These are phyloP conservation scores for Sordariomycetes sp. DNA, from an alignment of 2,329 filamentous ascomycete genomes.

Conservation along the genomic window DNA sequence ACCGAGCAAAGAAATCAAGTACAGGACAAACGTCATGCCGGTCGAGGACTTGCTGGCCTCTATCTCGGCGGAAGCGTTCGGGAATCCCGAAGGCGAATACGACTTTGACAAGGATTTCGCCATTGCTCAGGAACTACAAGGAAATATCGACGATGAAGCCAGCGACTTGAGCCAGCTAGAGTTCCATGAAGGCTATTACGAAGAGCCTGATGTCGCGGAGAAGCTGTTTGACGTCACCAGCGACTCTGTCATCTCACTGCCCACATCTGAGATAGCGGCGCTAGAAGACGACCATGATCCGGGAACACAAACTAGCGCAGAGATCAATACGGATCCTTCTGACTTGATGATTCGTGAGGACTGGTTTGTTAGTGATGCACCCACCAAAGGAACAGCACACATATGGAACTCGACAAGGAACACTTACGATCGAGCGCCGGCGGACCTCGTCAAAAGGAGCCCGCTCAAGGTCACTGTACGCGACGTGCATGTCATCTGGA, in stretches of 20 bases:
- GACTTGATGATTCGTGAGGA: constrained; percentile 64
- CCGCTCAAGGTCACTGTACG: constrained; percentile 68
- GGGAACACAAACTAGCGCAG: not conserved
- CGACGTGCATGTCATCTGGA: constrained; percentile 92
- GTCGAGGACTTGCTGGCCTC: constrained; percentile 82
- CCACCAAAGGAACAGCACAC: constrained; percentile 50
- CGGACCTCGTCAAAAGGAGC: constrained; percentile 46
- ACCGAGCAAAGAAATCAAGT: constrained; percentile 72
- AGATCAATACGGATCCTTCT: constrained; percentile 31
- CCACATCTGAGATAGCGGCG: constrained; percentile 11
- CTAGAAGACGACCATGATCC: constrained; percentile 19
- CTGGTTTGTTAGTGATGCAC: constrained; percentile 40
- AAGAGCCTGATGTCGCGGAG: constrained; percentile 26
- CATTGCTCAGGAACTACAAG: constrained; percentile 33
- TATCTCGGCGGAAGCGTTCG: constrained; percentile 76
- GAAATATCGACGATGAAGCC: constrained; percentile 16
- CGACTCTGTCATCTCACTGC: constrained; percentile 4
- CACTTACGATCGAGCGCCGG: constrained; percentile 54
- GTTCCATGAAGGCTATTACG: constrained; percentile 32
- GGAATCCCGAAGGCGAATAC: constrained; percentile 44
- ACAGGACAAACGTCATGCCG: constrained; percentile 74
- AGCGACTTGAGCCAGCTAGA: constrained; percentile 21
- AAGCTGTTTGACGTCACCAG: constrained; percentile 32
- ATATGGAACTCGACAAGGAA: constrained; percentile 71
- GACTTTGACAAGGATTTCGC: constrained; percentile 52